A percentile compares a stretch with the other conserved stretches of the same genome.
These are phyloP conservation scores for Globisporangium yorkense DNA, from an alignment of 352 stramenopile species.

Conservation along the genomic window DNA sequence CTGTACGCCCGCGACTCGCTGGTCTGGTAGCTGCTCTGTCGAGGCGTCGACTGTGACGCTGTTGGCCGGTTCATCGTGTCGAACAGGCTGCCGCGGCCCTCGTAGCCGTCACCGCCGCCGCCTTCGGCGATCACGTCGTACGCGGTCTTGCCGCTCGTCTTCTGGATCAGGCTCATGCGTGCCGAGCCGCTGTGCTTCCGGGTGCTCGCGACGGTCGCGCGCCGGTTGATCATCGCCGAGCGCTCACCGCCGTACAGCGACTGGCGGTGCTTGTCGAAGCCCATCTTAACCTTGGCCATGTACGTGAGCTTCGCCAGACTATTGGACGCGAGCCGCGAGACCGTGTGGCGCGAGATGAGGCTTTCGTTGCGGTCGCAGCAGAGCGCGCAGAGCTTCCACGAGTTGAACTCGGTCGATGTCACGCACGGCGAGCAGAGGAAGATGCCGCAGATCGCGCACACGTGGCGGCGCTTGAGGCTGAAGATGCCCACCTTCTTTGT, in stretches of 20 bases:
- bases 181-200: conserved; percentile 13
- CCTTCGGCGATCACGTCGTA: conserved; percentile 16
- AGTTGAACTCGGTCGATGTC: conserved; percentile 54
- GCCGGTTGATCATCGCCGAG: conserved; percentile 13
- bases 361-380: conserved; percentile 63
- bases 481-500: conserved; percentile 55
- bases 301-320: conserved; percentile 17
- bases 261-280: conserved; percentile 13
- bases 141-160: conserved; percentile 14
- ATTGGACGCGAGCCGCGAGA: conserved; percentile 41
- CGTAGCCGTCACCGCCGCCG: conserved; percentile 3
- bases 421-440: conserved; percentile 57
- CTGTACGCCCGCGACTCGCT: conserved; percentile 1
- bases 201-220: conserved; percentile 10
- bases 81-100: conserved; percentile 13
- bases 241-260: conserved; percentile 15
- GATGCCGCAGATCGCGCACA: conserved; percentile 59
- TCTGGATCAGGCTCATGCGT: conserved; percentile 13
- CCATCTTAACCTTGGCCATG: conserved; percentile 19
- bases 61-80: conserved; percentile 5
- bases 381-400: conserved; percentile 50
- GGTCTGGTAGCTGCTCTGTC: not conserved
- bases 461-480: conserved; percentile 48
- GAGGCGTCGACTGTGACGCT: conserved; percentile 6
- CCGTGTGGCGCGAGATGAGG: conserved; percentile 45